Conservation (phyloP, 2,329 filamentous ascomycete genomes). For the Trichoderma atrobrunneum region DNA sequence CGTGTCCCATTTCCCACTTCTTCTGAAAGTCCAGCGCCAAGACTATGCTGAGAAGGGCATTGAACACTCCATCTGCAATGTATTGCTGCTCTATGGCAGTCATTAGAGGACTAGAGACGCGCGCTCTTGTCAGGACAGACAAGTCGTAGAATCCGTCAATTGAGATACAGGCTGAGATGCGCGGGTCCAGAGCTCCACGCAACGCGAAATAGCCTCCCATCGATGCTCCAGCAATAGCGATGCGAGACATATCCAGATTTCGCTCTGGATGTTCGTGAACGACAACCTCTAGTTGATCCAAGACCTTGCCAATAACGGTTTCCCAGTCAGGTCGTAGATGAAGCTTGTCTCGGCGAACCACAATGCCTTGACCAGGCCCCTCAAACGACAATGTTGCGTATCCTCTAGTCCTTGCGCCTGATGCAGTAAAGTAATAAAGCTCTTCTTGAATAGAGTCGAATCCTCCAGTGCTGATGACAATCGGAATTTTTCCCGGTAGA, state of each 20-base stretch:
- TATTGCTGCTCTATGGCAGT: background rate
- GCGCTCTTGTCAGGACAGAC: background rate
- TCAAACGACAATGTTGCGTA: conserved; percentile 44
- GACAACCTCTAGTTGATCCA: background rate
- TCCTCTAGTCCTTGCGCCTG: background rate
- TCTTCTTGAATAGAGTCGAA: background rate
- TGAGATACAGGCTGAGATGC: background rate
- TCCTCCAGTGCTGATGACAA: background rate
- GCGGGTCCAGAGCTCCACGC: background rate
- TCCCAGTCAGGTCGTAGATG: conserved; percentile 48
- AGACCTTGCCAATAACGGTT: conserved; percentile 25
- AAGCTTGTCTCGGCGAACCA: conserved; percentile 39
- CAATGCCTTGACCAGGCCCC: conserved; percentile 44
- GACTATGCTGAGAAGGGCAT: background rate
- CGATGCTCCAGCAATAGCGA: background rate
- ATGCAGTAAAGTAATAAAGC: background rate
- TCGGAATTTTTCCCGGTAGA: background rate
- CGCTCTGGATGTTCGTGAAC: background rate
- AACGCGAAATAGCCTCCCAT: background rate
- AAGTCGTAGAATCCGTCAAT: background rate
- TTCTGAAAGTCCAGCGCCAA: background rate
- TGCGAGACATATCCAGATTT: background rate
- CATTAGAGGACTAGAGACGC: background rate
- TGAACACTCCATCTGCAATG: background rate
- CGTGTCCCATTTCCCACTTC: background rate